Conservation (phyloP, 495 filamentous ascomycete genomes). For the Neurospora intermedia region DNA sequence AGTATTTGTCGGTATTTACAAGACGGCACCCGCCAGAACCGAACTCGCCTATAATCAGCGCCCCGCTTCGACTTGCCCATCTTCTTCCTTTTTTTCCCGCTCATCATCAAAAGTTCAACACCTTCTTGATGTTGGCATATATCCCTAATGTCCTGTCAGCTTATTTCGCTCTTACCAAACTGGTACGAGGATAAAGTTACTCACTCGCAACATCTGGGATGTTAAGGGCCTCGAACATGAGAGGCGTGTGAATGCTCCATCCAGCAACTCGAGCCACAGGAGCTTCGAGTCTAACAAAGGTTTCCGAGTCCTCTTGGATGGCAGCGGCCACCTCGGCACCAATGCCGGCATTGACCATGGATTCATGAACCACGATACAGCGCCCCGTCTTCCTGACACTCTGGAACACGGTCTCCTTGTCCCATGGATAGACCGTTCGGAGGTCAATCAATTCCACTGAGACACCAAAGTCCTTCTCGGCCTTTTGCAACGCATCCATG, state of each 20-base stretch:
- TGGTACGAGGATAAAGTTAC: slow-evolving; percentile 23
- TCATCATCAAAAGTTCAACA: slow-evolving; percentile 28
- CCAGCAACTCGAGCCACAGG: slow-evolving; percentile 85
- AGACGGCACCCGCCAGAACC: neutral
- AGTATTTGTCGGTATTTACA: neutral
- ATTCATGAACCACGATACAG: slow-evolving; percentile 89
- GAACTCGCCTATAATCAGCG: neutral
- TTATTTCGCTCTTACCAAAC: neutral
- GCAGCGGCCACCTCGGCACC: slow-evolving; percentile 90
- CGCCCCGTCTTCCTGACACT: slow-evolving; percentile 87
- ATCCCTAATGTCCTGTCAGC: slow-evolving; percentile 22
- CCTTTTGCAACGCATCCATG: slow-evolving; percentile 63
- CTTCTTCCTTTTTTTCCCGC: neutral
- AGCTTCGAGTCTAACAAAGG: slow-evolving; percentile 83
- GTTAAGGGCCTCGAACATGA: slow-evolving; percentile 79
- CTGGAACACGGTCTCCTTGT: slow-evolving; percentile 67
- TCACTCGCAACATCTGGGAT: slow-evolving; percentile 85
- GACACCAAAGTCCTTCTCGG: slow-evolving; percentile 72
- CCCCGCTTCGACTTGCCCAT: neutral
- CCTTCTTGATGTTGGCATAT: slow-evolving; percentile 43
- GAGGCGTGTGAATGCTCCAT: slow-evolving; percentile 77
- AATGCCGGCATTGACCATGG: slow-evolving; percentile 89
- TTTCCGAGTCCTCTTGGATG: slow-evolving; percentile 69
- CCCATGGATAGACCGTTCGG: slow-evolving; percentile 91
- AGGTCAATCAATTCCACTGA: slow-evolving; percentile 85